Percentiles rank a stretch among this genome's conserved stretches.
Evolutionary conservation across 2,329 filamentous ascomycete species (phyloP).

Genomic region (Ascocoryne sarcoides): DNA sequence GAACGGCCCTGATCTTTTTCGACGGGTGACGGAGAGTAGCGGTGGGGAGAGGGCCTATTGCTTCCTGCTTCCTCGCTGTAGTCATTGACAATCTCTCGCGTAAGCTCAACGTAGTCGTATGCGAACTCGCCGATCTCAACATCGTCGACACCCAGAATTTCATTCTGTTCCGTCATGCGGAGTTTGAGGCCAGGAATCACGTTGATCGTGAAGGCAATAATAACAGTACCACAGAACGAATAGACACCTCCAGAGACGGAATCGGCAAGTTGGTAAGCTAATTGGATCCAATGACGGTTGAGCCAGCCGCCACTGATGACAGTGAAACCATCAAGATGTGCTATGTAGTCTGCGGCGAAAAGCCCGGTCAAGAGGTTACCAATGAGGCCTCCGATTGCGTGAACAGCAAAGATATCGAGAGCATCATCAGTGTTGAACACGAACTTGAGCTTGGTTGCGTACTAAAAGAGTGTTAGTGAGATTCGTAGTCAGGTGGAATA

Average conservation of each 20-base stretch:
- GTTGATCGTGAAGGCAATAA: slow-evolving; percentile 76
- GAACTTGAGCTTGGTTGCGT: slow-evolving; percentile 87
- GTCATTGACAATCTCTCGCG: slow-evolving; percentile 48
- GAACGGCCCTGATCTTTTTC: too few species aligned
- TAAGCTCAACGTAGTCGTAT: slow-evolving; percentile 85
- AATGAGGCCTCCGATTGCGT: slow-evolving; percentile 68
- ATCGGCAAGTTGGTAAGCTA: slow-evolving; percentile 77
- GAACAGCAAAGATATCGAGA: slow-evolving; percentile 81
- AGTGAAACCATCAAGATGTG: slow-evolving; percentile 63
- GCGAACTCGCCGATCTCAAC: slow-evolving; percentile 89
- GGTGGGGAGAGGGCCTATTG: too few species aligned
- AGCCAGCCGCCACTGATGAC: slow-evolving; percentile 70
- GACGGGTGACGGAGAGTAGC: too few species aligned
- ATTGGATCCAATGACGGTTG: slow-evolving; percentile 74
- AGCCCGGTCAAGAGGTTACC: slow-evolving; percentile 74
- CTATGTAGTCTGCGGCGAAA: slow-evolving; percentile 80
- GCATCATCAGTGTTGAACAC: slow-evolving; percentile 73
- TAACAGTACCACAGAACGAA: slow-evolving; percentile 67
- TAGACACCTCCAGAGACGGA: slow-evolving; percentile 68
- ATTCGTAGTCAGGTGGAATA: too few species aligned
- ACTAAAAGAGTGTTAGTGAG: too few species aligned
- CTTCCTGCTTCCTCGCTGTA: slow-evolving; percentile 9
- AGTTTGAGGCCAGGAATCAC: slow-evolving; percentile 68
- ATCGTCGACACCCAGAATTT: slow-evolving; percentile 80
- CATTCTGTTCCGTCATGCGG: slow-evolving; percentile 66